Base-by-base conservation (phyloP, 176 grass and related monocot genomes). In the Raddia guianensis region DNA sequence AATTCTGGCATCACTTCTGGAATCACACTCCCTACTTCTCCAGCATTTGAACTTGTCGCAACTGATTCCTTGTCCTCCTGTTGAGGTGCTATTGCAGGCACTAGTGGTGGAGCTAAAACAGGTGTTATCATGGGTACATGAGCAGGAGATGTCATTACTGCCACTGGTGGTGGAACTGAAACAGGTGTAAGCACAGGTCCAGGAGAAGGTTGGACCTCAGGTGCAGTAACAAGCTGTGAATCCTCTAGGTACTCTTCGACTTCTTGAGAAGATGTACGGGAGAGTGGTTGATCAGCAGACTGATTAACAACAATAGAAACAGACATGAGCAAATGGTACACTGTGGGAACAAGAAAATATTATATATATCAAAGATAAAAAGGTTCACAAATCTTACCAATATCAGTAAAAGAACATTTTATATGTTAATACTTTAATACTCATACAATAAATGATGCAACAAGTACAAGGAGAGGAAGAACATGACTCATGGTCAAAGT, bases 191-290 rank as follows among this genome's bases (percentile, higher is more conserved):
- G 78, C 27, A 81, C 65, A 9, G 70, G 65, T 49, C 45, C 65
- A 56, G 57, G 57, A 32, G 72, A 49, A 21, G 83, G 50, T 10
- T 61, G 43, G n/a, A 35, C 9, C 34, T 44, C 57, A 44, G 35
- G 54, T 64, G 54, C 32, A 76, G 63, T 60, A 70, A 55, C 63
- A 75, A 63, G 63, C 3, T 35, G 79, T 46, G 34, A 40, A 52
- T 86, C 83, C 70, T 82, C 79, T 16, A 45, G 9, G 11, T 78
- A 48, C 5, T 88, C 83, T 58, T 88, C 86, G 14, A 85, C 19
- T 16, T 88, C 90, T 83, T 91, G 86, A 70, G 90, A 86, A 0
- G 40, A 85, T 49, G 86, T 79, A 82, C 58, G 21, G 15, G 77
- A 85, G 18, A 83, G 78, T 10, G 80, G 63, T 51, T 73, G 62